These are phyloP conservation scores for Fallopia convolvulus DNA, from an alignment of 148 eudicot genomes.

Conservation along the genomic window DNA sequence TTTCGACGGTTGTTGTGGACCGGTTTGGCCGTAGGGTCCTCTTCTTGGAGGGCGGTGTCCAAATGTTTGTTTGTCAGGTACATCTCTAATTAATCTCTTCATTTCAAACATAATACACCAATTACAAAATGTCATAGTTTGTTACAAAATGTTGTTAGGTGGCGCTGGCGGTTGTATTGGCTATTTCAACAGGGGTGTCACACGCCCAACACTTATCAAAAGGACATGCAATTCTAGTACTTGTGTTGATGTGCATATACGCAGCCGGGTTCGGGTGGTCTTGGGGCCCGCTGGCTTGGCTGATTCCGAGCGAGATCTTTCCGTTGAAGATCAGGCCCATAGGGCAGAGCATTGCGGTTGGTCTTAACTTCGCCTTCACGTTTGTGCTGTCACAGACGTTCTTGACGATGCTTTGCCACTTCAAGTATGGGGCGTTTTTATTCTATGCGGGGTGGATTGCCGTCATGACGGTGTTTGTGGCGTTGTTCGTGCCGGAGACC, in stretches of 20 bases:
- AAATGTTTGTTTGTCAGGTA: conserved; percentile 38
- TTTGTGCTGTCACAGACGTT: conserved; percentile 57
- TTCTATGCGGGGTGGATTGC: conserved; percentile 53
- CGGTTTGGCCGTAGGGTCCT: conserved; percentile 41
- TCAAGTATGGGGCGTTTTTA: conserved; percentile 47
- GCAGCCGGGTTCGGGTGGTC: conserved; percentile 68
- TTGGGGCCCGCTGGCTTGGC: conserved; percentile 60
- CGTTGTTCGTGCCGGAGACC: conserved; percentile 51
- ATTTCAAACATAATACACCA: background rate
- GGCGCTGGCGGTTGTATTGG: conserved; percentile 34
- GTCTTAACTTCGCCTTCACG: conserved; percentile 34
- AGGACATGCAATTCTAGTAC: conserved; percentile 25
- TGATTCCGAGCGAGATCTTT: conserved; percentile 56
- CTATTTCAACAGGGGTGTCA: conserved; percentile 30
- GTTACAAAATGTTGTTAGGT: conserved; percentile 20
- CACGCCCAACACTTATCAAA: conserved; percentile 34
- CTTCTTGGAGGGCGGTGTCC: conserved; percentile 42
- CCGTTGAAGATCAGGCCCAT: conserved; percentile 42
- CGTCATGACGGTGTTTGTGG: conserved; percentile 42
- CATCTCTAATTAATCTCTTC: background rate
- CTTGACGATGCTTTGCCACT: conserved; percentile 46
- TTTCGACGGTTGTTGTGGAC: conserved; percentile 39
- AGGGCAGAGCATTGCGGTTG: conserved; percentile 48
- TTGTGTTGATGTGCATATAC: conserved; percentile 46
- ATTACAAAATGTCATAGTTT: background rate